Evolutionary conservation across 805 yeast species (phyloP).

Genomic region (Sporopachydermia quercuum): DNA sequence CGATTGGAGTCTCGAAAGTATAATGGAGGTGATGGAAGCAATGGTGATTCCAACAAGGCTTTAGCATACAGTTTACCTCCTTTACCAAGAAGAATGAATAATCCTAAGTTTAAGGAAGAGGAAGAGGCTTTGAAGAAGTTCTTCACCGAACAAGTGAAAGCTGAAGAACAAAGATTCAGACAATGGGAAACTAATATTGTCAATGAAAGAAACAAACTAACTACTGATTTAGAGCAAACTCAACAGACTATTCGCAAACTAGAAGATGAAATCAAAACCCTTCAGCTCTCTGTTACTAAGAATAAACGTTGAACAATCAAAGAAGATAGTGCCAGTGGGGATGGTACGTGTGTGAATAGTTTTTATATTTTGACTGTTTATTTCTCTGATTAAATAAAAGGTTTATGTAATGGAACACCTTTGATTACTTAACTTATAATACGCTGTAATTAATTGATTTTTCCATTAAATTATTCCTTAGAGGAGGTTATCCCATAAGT

Average conservation of each 20-base stretch:
- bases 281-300: background rate
- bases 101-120: slow-evolving; percentile 83
- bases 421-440: too few species aligned
- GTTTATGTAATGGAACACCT: too few species aligned
- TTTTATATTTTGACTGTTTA: too few species aligned
- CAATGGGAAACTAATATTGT: slow-evolving; percentile 86
- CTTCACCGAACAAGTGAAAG: slow-evolving; percentile 76
- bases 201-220: slow-evolving; percentile 64
- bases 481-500: too few species aligned
- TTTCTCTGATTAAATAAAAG: too few species aligned
- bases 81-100: slow-evolving; percentile 26
- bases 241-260: slow-evolving; percentile 24
- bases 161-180: slow-evolving; percentile 82
- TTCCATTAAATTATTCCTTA: too few species aligned
- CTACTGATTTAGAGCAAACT: slow-evolving; percentile 66
- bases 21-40: slow-evolving; percentile 8
- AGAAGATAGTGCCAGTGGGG: too few species aligned
- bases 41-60: slow-evolving; percentile 2
- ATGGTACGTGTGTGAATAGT: too few species aligned
- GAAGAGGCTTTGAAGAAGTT: slow-evolving; percentile 72
- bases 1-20: slow-evolving; percentile 7
- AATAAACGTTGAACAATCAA: background rate
- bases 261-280: background rate
- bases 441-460: too few species aligned
- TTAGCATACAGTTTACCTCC: background rate